These are phyloP conservation scores for Pugionium cornutum DNA, from an alignment of 345 rosid genomes.

Conservation along the genomic window DNA sequence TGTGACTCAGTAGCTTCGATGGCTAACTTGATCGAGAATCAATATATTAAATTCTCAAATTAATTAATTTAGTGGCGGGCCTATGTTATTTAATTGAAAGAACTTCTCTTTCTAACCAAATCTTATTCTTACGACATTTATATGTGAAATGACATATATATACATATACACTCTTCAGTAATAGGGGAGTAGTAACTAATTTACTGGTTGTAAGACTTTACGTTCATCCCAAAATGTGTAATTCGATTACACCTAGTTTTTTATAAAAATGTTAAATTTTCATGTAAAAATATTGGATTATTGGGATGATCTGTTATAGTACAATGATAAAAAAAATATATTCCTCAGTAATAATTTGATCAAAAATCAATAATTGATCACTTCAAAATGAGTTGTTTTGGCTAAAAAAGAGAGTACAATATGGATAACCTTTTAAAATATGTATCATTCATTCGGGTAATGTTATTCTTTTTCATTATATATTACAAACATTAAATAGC, in stretches of 20 bases:
- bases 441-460: background rate
- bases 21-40: slow-evolving; percentile 25
- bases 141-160: background rate
- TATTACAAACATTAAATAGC: background rate
- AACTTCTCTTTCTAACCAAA: slow-evolving; percentile 15
- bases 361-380: background rate
- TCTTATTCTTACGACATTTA: slow-evolving; percentile 4
- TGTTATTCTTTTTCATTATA: background rate
- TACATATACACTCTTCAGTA: too few species aligned
- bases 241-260: too few species aligned
- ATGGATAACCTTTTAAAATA: background rate
- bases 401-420: background rate
- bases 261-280: too few species aligned
- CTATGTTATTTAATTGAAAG: slow-evolving; percentile 20
- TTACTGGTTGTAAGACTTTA: too few species aligned
- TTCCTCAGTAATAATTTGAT: background rate
- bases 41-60: slow-evolving; percentile 9
- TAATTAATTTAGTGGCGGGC: slow-evolving; percentile 26
- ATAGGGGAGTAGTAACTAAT: too few species aligned
- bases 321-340: background rate
- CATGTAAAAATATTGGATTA: too few species aligned
- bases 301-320: too few species aligned
- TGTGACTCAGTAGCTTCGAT: slow-evolving; percentile 26
- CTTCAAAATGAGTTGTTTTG: background rate
- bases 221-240: too few species aligned